Evolutionary conservation across 345 rosid genomes (phyloP), one percentile per base, ranked within the genome.

Genomic region (Conringia planisiliqua): DNA sequence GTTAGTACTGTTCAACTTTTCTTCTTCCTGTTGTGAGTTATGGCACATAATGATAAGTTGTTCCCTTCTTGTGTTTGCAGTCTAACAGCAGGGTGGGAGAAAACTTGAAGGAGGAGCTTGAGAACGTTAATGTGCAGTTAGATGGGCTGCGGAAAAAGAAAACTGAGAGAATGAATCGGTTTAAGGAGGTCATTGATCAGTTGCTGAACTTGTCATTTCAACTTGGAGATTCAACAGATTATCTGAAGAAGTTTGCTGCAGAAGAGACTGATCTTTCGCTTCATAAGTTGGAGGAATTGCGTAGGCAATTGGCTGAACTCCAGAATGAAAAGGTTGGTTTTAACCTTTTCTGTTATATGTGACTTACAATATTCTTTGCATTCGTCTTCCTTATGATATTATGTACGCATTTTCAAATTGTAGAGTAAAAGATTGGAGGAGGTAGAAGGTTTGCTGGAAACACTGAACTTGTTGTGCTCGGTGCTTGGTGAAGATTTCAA

Each of bases 401-500:
- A 51, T 47, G 32, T 52, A 17, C 12, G 44, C 14, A 51, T 73
- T 29, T 42, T 38, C 35, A 38, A 57, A 65, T 5, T 65, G 77
- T 77, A 88, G 96, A 75, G 75, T 36, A 74, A 74, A 70, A 83
- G 88, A 42, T 13, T 86, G 80, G 79, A 79, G 30, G 76, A 78
- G 80, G 85, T 90, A 43, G 78, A 65, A 33, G 76, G 73, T 61
- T 77, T 82, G 61, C 79, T 85, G 56, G 65, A 79, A 65, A 77
- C 61, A 32, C 42, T 90, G 43, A 82, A 61, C 70, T 80, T 81
- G 20, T 79, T 88, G 66, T 85, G 93, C 77, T 64, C 58, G 55
- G 87, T 90, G 63, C 87, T 90, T 58, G 91, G 87, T 67, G 71
- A 88, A 79, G 88, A 90, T 66, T 85, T 76, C 71, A 81, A 60